A percentile compares a stretch with the other conserved stretches of the same genome.
Evolutionary conservation across 2,329 filamentous ascomycete species (phyloP).

Genomic region (Microsporum ferrugineum): DNA sequence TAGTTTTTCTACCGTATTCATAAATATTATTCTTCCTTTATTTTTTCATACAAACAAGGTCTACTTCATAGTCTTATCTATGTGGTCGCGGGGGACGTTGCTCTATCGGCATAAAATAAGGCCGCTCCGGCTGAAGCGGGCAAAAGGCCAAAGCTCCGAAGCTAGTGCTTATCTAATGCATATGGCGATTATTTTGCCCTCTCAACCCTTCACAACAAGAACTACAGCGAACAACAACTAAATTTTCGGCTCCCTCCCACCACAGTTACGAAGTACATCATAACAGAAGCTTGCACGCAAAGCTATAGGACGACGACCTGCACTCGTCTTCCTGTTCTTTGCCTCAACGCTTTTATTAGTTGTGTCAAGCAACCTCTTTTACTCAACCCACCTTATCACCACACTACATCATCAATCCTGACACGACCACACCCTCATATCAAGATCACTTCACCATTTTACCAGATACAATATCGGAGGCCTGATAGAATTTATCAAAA

Average conservation of each 20-base stretch:
- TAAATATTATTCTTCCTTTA: too few relatives aligned
- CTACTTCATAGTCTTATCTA: too few relatives aligned
- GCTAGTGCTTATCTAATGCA: conserved; percentile 1
- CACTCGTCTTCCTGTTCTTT: conserved; percentile 27
- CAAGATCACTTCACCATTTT: neutral
- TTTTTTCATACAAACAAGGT: too few relatives aligned
- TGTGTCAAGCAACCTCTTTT: neutral
- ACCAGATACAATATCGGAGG: neutral
- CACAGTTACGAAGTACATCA: neutral
- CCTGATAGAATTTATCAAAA: neutral
- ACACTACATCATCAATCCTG: neutral
- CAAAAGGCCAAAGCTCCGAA: neutral
- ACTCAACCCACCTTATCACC: conserved; percentile 8
- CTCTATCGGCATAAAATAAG: conserved; percentile 2
- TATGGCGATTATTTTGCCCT: conserved; percentile 3
- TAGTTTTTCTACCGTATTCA: too few relatives aligned
- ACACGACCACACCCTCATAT: neutral
- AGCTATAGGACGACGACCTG: conserved; percentile 29
- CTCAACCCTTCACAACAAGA: conserved; percentile 1
- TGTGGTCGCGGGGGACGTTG: neutral
- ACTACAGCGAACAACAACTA: conserved; percentile 6
- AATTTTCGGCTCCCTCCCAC: conserved; percentile 5
- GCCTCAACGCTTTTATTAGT: conserved; percentile 6
- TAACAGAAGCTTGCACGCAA: conserved; percentile 12
- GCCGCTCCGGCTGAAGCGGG: conserved; percentile 6